Evolutionary conservation across 805 yeast species (phyloP).

Genomic region (Candida succiphila): DNA sequence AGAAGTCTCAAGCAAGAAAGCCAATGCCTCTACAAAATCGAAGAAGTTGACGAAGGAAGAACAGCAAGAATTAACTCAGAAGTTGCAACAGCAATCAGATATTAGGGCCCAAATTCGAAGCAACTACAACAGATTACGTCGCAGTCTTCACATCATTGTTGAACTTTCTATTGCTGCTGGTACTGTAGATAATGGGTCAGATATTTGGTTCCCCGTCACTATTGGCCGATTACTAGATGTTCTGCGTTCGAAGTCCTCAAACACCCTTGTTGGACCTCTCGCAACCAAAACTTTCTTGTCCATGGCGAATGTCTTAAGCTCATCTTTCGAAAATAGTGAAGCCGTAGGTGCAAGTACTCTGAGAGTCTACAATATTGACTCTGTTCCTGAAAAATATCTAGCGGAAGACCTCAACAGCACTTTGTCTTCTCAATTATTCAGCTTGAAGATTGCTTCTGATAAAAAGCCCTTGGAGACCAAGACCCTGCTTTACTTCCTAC

Average conservation of each 20-base stretch:
- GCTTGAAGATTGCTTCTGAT: constrained; percentile 64
- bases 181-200: constrained; percentile 52
- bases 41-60: constrained; percentile 73
- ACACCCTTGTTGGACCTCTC: constrained; percentile 22
- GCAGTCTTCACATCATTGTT: constrained; percentile 43
- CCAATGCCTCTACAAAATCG: constrained; percentile 1
- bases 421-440: constrained; percentile 60
- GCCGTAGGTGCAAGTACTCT: constrained; percentile 65
- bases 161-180: constrained; percentile 41
- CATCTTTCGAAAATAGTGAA: constrained; percentile 28
- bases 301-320: constrained; percentile 40
- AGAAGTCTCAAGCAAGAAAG: constrained; percentile 50
- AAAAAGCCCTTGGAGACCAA: constrained; percentile 60
- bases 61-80: constrained; percentile 48
- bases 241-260: constrained; percentile 23
- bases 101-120: constrained; percentile 39
- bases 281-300: constrained; percentile 43
- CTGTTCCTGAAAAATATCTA: constrained; percentile 32
- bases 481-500: constrained; percentile 65
- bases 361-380: constrained; percentile 38
- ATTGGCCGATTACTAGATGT: constrained; percentile 38
- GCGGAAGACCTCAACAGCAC: constrained; percentile 46
- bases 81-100: constrained; percentile 48
- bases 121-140: constrained; percentile 26
- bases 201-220: constrained; percentile 66